Base-by-base conservation (phyloP, 345 rosid genomes). In the Sonneratia caseolaris region DNA sequence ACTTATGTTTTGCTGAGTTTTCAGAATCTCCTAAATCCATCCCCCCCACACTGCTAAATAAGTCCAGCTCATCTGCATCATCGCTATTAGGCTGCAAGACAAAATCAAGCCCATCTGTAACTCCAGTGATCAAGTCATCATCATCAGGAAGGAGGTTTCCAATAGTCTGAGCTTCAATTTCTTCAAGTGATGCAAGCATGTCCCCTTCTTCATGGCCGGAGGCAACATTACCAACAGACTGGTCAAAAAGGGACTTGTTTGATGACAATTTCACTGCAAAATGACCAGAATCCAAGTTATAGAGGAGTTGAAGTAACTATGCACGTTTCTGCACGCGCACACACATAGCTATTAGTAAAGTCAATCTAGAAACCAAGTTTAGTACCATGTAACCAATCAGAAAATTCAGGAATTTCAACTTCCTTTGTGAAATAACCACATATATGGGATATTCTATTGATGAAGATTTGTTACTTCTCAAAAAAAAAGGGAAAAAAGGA, bases 91-190 rank as follows among this genome's bases (percentile, higher is more conserved):
- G 78, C 69, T 81, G 82, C 79, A 79, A 66, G 68, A 73, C 78
- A 71, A 76, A 78, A 65, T 83, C 89, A 72, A 82, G 75, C 49
- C 81, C 89, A 80, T 87, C 90, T 75, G 79, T 88, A 82, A 94
- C 86, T 71, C 91, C 99, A 42, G 91, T 84, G 70, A 94, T 89
- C 64, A 94, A 84, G 70, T 90, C 99, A 81, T 87, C 99, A 56
- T 94, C 97, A 82, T 83, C 86, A 68, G 99, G 99, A 56, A 94
- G 97, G 72, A 94, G 96, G 82, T 90, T 86, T 66, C 96, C 93
- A 65, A 94, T 88, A 64, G 97, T 89, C 75, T 84, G 89, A 9
- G 94, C 96, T 86, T 95, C 98, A 75, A 90, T 82, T 75, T 92
- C 96, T 86, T 91, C 82, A 70, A 85, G 80, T 71, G 92, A 82